Conservation (phyloP, 129 eudicot genomes). For the Ambrosia trifida region DNA sequence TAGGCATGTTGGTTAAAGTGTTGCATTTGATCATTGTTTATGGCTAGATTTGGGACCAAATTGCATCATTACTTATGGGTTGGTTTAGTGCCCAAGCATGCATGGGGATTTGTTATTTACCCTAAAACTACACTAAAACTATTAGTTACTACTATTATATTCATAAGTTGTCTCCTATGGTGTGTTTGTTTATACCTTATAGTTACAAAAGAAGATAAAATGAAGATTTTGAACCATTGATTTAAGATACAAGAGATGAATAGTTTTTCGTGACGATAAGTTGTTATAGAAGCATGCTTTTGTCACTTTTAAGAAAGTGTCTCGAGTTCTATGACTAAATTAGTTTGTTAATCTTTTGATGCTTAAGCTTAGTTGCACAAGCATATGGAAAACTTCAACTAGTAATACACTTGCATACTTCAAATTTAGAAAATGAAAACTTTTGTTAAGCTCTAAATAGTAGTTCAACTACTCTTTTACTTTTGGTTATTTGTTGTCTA, state of each 20-base stretch:
- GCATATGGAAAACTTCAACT: no score
- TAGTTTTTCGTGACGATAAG: background rate
- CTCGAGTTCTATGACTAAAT: no score
- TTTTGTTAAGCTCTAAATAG: no score
- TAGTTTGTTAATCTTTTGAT: no score
- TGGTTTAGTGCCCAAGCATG: conserved; percentile 41
- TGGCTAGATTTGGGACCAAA: conserved; percentile 26
- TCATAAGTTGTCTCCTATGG: background rate
- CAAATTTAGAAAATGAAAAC: no score
- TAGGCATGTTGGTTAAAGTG: conserved; percentile 33
- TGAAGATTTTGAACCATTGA: background rate
- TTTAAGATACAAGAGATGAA: conserved; percentile 7
- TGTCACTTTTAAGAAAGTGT: no score
- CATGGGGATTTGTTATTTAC: conserved; percentile 22
- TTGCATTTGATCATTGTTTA: conserved; percentile 36
- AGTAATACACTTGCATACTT: no score
- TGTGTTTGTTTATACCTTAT: background rate
- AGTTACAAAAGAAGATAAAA: background rate
- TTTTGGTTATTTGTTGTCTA: no score
- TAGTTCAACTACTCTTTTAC: no score
- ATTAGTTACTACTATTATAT: conserved; percentile 14
- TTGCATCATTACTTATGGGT: conserved; percentile 40
- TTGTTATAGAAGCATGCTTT: background rate
- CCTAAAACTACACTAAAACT: conserved; percentile 8
- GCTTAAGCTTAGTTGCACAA: no score